Base-by-base conservation (phyloP, 2,329 filamentous ascomycete genomes). In the Trichoderma afroharzianum region DNA sequence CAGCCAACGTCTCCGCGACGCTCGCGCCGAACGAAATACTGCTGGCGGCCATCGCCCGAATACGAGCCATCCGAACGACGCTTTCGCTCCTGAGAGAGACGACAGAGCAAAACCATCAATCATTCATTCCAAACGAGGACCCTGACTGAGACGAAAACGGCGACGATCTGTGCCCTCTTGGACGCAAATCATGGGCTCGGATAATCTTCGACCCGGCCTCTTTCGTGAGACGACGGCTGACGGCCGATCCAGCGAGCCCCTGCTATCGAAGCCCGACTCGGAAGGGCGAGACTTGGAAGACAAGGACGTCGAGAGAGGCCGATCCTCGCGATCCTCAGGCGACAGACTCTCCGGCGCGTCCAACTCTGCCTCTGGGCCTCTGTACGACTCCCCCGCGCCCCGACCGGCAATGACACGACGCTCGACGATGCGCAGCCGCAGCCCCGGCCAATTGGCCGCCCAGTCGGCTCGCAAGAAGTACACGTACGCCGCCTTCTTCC, bases 401-500 rank as follows among this genome's bases (percentile, higher is more conserved):
- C 76, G 57, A 77, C 80, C 62, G 33, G 74, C 78, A 61, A 78
- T 83, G 64, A 78, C 77, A 72, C 76, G 79, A 14, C 85, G 88
- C 71, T 92, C 90, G 55, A 91, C 91, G 14, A 90, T 97, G 82
- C 90, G 92, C 77, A 94, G 93, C 78, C 87, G 89, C 76, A 95
- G 92, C 78, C 93, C 93, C n/a, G 87, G 90, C 53, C 77, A 78
- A 58, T 77, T 77, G 57, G 80, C 79, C 18, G 78, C 78, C 68
- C 78, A 78, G 24, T 77, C 81, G 33, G 94, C 93, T 43, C 88
- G 89, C 78, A 92, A 89, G 79, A 94, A 94, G 82, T 98, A 99
- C 82, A 91, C 92, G 28, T 93, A 95, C 79, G 95, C 96, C 2
- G 91, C 88, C 66, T 88, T 94, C 75, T 98, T 98, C 81, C 86